Percentiles rank a stretch among this genome's conserved stretches.
Evolutionary conservation across 306 rosid species (phyloP).

Genomic region (Boehmeria nivea): DNA sequence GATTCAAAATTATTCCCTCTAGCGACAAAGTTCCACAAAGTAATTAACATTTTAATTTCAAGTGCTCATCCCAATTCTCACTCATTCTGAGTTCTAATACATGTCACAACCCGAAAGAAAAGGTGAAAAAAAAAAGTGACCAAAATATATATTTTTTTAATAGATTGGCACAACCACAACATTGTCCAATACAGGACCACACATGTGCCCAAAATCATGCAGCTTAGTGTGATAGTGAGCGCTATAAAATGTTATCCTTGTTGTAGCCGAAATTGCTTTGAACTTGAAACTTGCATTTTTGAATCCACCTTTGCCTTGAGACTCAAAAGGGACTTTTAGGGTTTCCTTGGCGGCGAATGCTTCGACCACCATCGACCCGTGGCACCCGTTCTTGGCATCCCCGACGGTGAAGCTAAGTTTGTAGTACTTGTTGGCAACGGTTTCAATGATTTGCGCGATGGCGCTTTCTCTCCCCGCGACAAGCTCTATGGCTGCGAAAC

Average conservation of each 20-base stretch:
- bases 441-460: slow-evolving; percentile 48
- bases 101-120: neutral
- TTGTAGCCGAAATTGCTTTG: slow-evolving; percentile 23
- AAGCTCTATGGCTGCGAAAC: slow-evolving; percentile 38
- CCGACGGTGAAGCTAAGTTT: slow-evolving; percentile 46
- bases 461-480: slow-evolving; percentile 47
- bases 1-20: too few species aligned
- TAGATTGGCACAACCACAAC: slow-evolving; percentile 33
- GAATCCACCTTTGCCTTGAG: slow-evolving; percentile 42
- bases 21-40: too few species aligned
- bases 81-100: neutral
- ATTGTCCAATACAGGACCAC: slow-evolving; percentile 54
- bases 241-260: slow-evolving; percentile 45
- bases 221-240: slow-evolving; percentile 39
- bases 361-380: slow-evolving; percentile 43
- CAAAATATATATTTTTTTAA: neutral
- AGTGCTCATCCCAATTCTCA: too few species aligned
- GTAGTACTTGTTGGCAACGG: slow-evolving; percentile 34
- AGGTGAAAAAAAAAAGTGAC: neutral
- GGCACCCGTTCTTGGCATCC: slow-evolving; percentile 50
- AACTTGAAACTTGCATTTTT: slow-evolving; percentile 38
- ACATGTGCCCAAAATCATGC: slow-evolving; percentile 35
- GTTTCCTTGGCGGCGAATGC: slow-evolving; percentile 44
- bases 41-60: too few species aligned
- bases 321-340: slow-evolving; percentile 27